Percentiles rank a stretch among this genome's conserved stretches.
These are phyloP conservation scores for Luvunga scandens DNA, from an alignment of 345 rosid species.

Conservation along the genomic window DNA sequence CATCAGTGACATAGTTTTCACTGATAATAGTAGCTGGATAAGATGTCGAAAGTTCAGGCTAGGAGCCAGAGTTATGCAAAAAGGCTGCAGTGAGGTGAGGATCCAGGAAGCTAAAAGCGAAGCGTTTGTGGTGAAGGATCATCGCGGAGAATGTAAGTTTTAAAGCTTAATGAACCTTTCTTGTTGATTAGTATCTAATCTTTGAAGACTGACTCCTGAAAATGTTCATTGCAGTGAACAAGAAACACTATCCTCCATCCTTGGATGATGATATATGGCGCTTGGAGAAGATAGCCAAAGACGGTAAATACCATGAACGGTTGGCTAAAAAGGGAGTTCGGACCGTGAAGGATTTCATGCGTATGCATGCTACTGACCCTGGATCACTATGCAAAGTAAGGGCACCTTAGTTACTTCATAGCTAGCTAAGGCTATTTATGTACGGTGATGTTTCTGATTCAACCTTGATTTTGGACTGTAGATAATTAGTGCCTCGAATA, in stretches of 20 bases:
- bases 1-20: conserved; percentile 44
- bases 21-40: conserved; percentile 88
- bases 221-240: conserved; percentile 44
- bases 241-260: conserved; percentile 75
- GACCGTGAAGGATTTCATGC: conserved; percentile 47
- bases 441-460: conserved; percentile 1
- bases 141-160: conserved; percentile 79
- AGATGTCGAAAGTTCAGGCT: conserved; percentile 65
- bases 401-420: background rate
- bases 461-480: conserved; percentile 18
- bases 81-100: conserved; percentile 29
- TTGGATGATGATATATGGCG: conserved; percentile 72
- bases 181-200: background rate
- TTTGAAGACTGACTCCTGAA: background rate
- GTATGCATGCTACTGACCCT: conserved; percentile 20
- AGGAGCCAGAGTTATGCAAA: conserved; percentile 54
- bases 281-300: conserved; percentile 65
- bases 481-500: conserved; percentile 52
- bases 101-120: conserved; percentile 65
- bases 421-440: background rate
- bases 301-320: conserved; percentile 41
- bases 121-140: conserved; percentile 74
- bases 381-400: conserved; percentile 42
- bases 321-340: conserved; percentile 21
- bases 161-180: background rate